phyloP scores from a whole-genome alignment of 257 asterid species.

The Solanum habrochaites region DNA sequence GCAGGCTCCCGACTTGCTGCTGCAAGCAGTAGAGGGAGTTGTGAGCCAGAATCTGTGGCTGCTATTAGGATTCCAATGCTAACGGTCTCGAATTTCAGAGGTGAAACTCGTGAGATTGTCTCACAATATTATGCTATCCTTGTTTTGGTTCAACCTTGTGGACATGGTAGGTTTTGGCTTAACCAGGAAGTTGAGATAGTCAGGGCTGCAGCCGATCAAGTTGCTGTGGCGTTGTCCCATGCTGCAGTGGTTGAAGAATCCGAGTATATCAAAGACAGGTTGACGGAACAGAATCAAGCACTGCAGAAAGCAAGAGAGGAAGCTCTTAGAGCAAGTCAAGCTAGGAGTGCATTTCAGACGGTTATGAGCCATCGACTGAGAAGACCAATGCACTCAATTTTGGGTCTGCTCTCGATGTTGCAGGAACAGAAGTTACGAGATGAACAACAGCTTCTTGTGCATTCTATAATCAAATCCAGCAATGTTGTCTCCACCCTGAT shows the following conservation, averaged over 20 bases:
- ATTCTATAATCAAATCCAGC: conserved; percentile 66
- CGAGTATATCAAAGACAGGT: conserved; percentile 59
- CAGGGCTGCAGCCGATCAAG: conserved; percentile 83
- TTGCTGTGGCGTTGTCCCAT: conserved; percentile 92
- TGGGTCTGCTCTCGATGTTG: conserved; percentile 63
- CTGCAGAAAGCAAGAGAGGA: conserved; percentile 70
- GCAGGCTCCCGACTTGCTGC: conserved; percentile 57
- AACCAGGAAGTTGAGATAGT: conserved; percentile 72
- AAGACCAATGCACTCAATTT: conserved; percentile 86
- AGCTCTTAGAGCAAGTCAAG: conserved; percentile 78
- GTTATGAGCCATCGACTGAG: conserved; percentile 83
- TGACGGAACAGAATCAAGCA: conserved; percentile 71
- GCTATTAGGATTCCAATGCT: conserved; percentile 98
- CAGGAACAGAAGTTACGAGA: conserved; percentile 49
- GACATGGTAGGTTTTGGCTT: conserved; percentile 56
- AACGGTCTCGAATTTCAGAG: conserved; percentile 66
- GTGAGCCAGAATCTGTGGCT: conserved; percentile 65
- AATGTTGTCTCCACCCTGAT: conserved; percentile 60
- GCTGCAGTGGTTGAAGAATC: conserved; percentile 94
- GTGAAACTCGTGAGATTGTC: conserved; percentile 80
- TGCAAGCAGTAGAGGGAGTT: conserved; percentile 51
- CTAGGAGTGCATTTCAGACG: conserved; percentile 65
- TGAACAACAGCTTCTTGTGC: conserved; percentile 52
- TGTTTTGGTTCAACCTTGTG: conserved; percentile 75
- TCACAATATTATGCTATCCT: conserved; percentile 83